Evolutionary conservation across 202 grass and related monocot genomes (phyloP), one percentile per base, ranked within the genome.

Genomic region (Elaeis oleifera): DNA sequence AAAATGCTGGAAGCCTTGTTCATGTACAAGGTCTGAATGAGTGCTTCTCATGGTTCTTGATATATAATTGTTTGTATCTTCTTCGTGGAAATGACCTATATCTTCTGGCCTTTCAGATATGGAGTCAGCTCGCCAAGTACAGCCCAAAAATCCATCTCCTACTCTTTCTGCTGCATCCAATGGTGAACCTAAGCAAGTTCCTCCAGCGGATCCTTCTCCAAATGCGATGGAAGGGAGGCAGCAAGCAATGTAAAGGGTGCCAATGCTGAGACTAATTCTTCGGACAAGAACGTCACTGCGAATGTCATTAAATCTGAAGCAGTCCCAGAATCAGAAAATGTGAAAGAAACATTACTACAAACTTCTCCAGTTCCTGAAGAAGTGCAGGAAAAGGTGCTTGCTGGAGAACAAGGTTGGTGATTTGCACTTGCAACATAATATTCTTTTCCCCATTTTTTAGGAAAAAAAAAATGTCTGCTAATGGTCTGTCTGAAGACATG

Each of bases 161-260:
- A 82, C 85, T 76, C 71, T 77, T 59, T 94, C 88, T 80, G 84
- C 66, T 76, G 88, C 82, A 79, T 99, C 88, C 65, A 94, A 78
- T 76, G 88, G 84, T 70, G 82, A 89, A 64, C 23, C 77, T 65
- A 99, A 89, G 73, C 36, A 70, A 83, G 53, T 51, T 17, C 74
- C 77, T 52, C 63, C 50, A 44, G 53, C 76, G 50, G 85, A 94
- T 58, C 86, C 80, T 58, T 81, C 63, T 60, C 78, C 88, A 39
- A 25, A 56, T 56, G 55, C 44, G 26, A 68, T 48, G 27, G 70
- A 81, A 71, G 79, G 72, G 80, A 87, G 28, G 80, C 49, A 63
- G 69, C 74, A 58, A 82, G 72, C 51, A 80, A 64, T 75, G 57
- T 69, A 23, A 84, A 84, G 69, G 67, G 54, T 80, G 53, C 31